Evolutionary conservation across 2,329 filamentous ascomycete species (phyloP).

Genomic region (Colletotrichum costaricense): DNA sequence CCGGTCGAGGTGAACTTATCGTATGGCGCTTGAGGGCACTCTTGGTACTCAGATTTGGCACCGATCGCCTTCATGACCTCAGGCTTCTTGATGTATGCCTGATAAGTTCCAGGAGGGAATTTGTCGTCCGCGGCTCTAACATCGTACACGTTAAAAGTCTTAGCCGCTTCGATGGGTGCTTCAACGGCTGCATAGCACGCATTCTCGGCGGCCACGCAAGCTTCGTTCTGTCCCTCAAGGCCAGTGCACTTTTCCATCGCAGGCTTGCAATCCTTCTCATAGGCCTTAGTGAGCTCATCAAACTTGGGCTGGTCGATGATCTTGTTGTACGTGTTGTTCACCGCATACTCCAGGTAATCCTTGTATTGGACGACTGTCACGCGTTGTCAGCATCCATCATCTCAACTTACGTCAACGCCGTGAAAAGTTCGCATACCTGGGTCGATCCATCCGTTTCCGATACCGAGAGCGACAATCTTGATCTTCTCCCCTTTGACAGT

Average conservation of each 20-base stretch:
- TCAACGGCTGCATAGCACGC: conserved; percentile 43
- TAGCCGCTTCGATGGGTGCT: conserved; percentile 35
- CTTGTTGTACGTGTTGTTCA: conserved; percentile 54
- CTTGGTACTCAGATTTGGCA: conserved; percentile 52
- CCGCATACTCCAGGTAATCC: conserved; percentile 55
- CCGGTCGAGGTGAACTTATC: conserved; percentile 53
- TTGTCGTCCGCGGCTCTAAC: conserved; percentile 52
- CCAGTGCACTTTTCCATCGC: conserved; percentile 36
- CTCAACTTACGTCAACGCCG: neutral
- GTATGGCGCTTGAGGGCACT: conserved; percentile 51
- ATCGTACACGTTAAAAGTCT: conserved; percentile 59
- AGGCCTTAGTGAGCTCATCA: conserved; percentile 26
- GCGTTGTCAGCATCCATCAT: neutral
- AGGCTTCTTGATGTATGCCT: conserved; percentile 50
- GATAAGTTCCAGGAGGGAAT: conserved; percentile 53
- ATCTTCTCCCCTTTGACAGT: conserved; percentile 54
- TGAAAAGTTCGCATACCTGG: conserved; percentile 12
- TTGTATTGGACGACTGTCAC: conserved; percentile 47
- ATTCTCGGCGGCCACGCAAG: conserved; percentile 41
- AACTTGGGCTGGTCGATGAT: conserved; percentile 38
- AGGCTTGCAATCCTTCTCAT: conserved; percentile 40
- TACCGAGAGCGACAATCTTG: conserved; percentile 63
- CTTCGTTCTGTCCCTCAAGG: conserved; percentile 38
- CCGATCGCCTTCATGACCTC: conserved; percentile 56
- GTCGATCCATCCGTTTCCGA: conserved; percentile 69